Conservation (phyloP, 768 basidiomycete genomes). For the Pisolithus orientalis region DNA sequence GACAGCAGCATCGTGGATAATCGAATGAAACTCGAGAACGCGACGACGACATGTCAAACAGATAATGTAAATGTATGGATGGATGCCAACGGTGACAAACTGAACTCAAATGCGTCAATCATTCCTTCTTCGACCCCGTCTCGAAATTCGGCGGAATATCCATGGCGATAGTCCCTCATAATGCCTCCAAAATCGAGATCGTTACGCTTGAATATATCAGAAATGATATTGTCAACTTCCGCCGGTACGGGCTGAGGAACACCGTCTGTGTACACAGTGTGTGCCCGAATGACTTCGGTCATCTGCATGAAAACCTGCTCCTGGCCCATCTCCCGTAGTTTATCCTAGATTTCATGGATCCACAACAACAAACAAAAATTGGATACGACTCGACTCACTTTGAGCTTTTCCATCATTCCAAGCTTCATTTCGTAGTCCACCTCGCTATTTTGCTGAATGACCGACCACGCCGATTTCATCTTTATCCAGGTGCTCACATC, state of each 20-base stretch:
- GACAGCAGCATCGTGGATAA: no score
- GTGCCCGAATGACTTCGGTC: constrained; percentile 28
- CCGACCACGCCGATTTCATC: constrained; percentile 20
- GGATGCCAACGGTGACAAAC: not conserved
- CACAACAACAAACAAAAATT: not conserved
- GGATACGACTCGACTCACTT: constrained; percentile 9
- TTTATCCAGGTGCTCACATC: constrained; percentile 30
- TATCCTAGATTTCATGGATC: constrained; percentile 13
- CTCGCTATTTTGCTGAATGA: constrained; percentile 23
- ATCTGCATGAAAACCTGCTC: constrained; percentile 24
- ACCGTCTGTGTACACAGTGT: constrained; percentile 22
- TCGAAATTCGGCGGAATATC: constrained; percentile 19
- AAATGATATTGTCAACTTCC: constrained; percentile 26
- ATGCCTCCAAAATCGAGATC: constrained; percentile 26
- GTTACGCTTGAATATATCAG: constrained; percentile 27
- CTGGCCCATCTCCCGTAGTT: constrained; percentile 25
- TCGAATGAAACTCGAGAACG: no score
- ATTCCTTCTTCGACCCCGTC: constrained; percentile 20
- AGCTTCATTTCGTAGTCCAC: constrained; percentile 11
- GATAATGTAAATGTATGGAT: not conserved
- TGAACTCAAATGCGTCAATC: constrained; percentile 13
- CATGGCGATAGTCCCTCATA: constrained; percentile 16
- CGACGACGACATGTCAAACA: not conserved
- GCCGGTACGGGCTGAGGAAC: constrained; percentile 18
- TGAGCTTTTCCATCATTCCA: constrained; percentile 26